Evolutionary conservation across 331 rosid genomes (phyloP).

Genomic region (Stylosanthes scabra): DNA sequence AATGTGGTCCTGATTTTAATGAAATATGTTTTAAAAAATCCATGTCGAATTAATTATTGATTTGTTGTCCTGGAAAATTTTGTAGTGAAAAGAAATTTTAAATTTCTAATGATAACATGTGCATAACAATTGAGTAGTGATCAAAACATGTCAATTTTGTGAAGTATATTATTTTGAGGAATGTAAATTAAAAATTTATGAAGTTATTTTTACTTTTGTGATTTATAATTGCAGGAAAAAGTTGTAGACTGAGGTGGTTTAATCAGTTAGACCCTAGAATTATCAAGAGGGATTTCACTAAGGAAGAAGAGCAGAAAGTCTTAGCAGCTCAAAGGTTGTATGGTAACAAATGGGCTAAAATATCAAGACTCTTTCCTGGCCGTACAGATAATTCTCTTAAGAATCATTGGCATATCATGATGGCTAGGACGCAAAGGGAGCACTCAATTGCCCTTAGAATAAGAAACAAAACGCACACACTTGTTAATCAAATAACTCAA

Average conservation of each 20-base stretch:
- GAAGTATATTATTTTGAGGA: too few species aligned
- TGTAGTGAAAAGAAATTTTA: neutral
- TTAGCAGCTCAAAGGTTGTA: conserved; percentile 56
- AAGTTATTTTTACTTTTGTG: neutral
- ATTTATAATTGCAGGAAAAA: conserved; percentile 54
- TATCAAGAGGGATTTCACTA: conserved; percentile 54
- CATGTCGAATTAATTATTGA: too few species aligned
- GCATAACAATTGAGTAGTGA: too few species aligned
- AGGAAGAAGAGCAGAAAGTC: conserved; percentile 70
- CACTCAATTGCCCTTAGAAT: conserved; percentile 46
- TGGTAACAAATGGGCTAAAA: conserved; percentile 83
- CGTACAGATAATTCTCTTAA: conserved; percentile 75
- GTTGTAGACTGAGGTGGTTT: conserved; percentile 85
- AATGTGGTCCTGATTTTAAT: too few species aligned
- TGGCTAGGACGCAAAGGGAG: conserved; percentile 65
- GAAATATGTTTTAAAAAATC: too few species aligned
- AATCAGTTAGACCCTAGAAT: conserved; percentile 80
- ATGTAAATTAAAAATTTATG: too few species aligned
- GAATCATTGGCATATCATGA: conserved; percentile 81
- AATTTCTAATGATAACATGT: neutral
- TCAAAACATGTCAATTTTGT: neutral
- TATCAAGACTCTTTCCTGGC: conserved; percentile 68
- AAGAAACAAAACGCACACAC: conserved; percentile 36
- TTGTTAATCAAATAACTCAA: conserved; percentile 19
- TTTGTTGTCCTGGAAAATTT: too few species aligned